Evolutionary conservation across 371 early-diverging fungal genomes (phyloP).

Genomic region (Mortierella sp.): DNA sequence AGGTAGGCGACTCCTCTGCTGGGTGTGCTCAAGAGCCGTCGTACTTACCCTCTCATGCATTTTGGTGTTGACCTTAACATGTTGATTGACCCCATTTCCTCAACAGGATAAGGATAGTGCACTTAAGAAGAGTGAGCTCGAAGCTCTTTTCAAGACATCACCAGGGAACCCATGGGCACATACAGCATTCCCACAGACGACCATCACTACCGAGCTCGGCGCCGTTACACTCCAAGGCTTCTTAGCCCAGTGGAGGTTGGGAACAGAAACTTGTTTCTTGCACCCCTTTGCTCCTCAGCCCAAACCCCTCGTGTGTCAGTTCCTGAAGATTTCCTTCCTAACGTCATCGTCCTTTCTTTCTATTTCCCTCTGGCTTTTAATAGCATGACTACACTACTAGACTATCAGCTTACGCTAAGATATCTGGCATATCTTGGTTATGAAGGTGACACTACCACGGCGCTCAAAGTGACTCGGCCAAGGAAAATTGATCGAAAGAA

Average conservation of each 20-base stretch:
- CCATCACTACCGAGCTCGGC: slow-evolving; percentile 88
- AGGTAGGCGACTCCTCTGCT: slow-evolving; percentile 55
- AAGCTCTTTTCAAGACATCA: slow-evolving; percentile 85
- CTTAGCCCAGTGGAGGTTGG: slow-evolving; percentile 95
- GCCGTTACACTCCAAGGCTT: slow-evolving; percentile 95
- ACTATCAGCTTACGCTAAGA: slow-evolving; percentile 86
- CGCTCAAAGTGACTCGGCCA: slow-evolving; percentile 73
- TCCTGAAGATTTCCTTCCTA: too few species aligned
- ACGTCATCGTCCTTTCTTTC: not conserved
- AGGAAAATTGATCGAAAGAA: slow-evolving; percentile 78
- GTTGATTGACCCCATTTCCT: not conserved
- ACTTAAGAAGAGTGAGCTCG: slow-evolving; percentile 84
- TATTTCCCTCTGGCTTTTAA: not conserved
- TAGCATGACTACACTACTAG: slow-evolving; percentile 94
- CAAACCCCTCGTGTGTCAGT: not conserved
- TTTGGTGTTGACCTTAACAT: not conserved
- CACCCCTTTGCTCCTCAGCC: too few species aligned
- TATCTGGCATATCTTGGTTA: slow-evolving; percentile 97
- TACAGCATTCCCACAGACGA: slow-evolving; percentile 90
- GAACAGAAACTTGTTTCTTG: not conserved
- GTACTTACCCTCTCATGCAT: too few species aligned
- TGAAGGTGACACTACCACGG: slow-evolving; percentile 81
- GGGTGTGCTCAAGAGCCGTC: too few species aligned
- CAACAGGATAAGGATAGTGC: slow-evolving; percentile 94
- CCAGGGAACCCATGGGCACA: slow-evolving; percentile 93